These are phyloP conservation scores for Inga laurina DNA, from an alignment of 306 rosid genomes.

Conservation along the genomic window DNA sequence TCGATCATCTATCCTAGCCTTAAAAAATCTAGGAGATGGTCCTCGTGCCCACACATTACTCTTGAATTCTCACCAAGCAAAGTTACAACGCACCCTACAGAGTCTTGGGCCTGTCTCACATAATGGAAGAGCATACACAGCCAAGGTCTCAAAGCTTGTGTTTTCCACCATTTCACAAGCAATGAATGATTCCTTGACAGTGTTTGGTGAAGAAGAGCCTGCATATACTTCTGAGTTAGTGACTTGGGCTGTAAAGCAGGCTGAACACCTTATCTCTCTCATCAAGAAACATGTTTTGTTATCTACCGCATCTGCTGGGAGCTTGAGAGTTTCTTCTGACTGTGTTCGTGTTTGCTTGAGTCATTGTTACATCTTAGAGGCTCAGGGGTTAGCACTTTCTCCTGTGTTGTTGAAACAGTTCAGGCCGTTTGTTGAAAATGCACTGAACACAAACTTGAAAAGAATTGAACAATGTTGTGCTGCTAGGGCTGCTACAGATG, in stretches of 20 bases:
- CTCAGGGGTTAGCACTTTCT: conserved; percentile 78
- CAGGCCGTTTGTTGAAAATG: conserved; percentile 67
- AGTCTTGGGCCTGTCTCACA: conserved; percentile 38
- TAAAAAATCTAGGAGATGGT: conserved; percentile 85
- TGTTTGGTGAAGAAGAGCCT: conserved; percentile 76
- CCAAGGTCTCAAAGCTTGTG: conserved; percentile 66
- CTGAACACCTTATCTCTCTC: conserved; percentile 49
- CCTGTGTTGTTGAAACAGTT: conserved; percentile 66
- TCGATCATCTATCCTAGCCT: conserved; percentile 58
- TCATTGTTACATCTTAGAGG: conserved; percentile 68
- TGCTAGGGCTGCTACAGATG: conserved; percentile 79
- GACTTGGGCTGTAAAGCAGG: conserved; percentile 84
- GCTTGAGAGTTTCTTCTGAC: conserved; percentile 72
- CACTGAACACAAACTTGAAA: conserved; percentile 55
- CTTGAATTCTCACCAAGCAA: conserved; percentile 60
- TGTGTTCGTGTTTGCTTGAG: conserved; percentile 78
- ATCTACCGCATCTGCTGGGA: conserved; percentile 75
- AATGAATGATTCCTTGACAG: conserved; percentile 61
- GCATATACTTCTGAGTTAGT: conserved; percentile 88
- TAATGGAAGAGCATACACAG: conserved; percentile 56
- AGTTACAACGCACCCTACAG: conserved; percentile 47
- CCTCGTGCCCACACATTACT: conserved; percentile 76
- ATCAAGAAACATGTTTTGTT: conserved; percentile 68
- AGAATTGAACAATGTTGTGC: conserved; percentile 81
- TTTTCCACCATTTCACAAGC: conserved; percentile 83